Percentiles rank a stretch among this genome's conserved stretches.
phyloP scores from a whole-genome alignment of 768 basidiomycete genomes.

The Leccinum subgranulosum region DNA sequence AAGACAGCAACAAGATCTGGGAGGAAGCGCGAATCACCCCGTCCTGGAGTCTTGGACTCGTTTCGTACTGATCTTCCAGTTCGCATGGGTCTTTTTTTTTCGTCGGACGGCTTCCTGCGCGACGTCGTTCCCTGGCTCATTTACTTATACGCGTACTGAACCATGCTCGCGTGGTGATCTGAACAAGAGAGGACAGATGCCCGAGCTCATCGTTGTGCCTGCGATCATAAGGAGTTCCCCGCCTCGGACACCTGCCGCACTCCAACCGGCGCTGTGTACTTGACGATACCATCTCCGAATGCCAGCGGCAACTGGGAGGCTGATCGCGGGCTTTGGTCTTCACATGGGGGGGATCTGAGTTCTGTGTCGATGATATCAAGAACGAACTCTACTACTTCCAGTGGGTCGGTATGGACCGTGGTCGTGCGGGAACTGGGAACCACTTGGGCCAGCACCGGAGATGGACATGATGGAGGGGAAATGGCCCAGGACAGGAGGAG shows the following conservation, averaged over 20 bases:
- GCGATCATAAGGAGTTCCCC: slow-evolving; percentile 38
- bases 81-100: too few relatives aligned
- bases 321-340: too few relatives aligned
- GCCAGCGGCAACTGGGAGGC: not conserved
- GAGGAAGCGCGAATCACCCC: too few relatives aligned
- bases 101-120: too few relatives aligned
- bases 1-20: too few relatives aligned
- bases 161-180: not conserved
- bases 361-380: not conserved
- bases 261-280: slow-evolving; percentile 39
- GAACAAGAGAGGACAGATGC: slow-evolving; percentile 57
- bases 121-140: too few relatives aligned
- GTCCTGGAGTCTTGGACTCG: too few relatives aligned
- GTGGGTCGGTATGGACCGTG: slow-evolving; percentile 2
- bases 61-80: too few relatives aligned
- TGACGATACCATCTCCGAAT: slow-evolving; percentile 22
- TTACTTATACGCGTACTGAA: too few relatives aligned
- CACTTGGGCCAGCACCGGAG: slow-evolving; percentile 31
- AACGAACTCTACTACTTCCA: not conserved
- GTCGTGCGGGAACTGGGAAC: slow-evolving; percentile 26
- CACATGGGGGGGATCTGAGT: not conserved
- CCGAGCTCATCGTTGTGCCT: slow-evolving; percentile 48
- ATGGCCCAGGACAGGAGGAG: too few relatives aligned
- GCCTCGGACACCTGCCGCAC: slow-evolving; percentile 36
- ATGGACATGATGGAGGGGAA: slow-evolving; percentile 3